Evolutionary conservation across 305 asterid species (phyloP).

Genomic region (Lippia alba): DNA sequence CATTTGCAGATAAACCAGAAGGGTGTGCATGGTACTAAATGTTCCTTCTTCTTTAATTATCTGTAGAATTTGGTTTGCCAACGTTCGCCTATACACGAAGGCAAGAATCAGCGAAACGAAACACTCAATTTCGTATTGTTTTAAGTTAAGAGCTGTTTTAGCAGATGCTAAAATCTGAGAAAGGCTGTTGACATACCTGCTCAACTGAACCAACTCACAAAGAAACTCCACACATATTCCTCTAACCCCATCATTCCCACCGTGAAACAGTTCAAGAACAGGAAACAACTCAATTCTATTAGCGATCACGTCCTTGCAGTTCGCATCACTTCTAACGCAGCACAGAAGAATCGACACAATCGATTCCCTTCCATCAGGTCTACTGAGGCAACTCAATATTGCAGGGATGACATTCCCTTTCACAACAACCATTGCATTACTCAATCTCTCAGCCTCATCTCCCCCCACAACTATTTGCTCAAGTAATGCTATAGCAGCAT

Average conservation of each 20-base stretch:
- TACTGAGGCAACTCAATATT: constrained; percentile 61
- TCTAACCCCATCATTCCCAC: constrained; percentile 67
- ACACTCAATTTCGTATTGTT: neutral
- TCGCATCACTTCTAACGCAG: constrained; percentile 63
- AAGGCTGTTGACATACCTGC: constrained; percentile 52
- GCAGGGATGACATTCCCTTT: constrained; percentile 62
- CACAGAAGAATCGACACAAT: constrained; percentile 56
- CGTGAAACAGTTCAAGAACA: constrained; percentile 75
- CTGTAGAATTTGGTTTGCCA: constrained; percentile 68
- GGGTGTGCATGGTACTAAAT: constrained; percentile 81
- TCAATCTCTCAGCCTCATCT: constrained; percentile 59
- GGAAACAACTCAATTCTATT: constrained; percentile 64
- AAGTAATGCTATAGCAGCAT: constrained; percentile 72
- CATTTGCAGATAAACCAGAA: constrained; percentile 79
- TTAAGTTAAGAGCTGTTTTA: neutral
- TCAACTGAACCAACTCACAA: constrained; percentile 68
- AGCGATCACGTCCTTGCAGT: constrained; percentile 65
- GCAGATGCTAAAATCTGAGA: neutral
- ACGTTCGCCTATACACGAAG: constrained; percentile 53
- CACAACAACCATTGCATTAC: constrained; percentile 48
- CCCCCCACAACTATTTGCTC: constrained; percentile 69
- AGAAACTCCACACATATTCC: constrained; percentile 76
- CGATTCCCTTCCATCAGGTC: constrained; percentile 57
- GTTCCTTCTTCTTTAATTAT: constrained; percentile 84
- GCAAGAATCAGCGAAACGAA: neutral